Conservation (phyloP, 768 basidiomycete species). For the Lactarius akahatsu region DNA sequence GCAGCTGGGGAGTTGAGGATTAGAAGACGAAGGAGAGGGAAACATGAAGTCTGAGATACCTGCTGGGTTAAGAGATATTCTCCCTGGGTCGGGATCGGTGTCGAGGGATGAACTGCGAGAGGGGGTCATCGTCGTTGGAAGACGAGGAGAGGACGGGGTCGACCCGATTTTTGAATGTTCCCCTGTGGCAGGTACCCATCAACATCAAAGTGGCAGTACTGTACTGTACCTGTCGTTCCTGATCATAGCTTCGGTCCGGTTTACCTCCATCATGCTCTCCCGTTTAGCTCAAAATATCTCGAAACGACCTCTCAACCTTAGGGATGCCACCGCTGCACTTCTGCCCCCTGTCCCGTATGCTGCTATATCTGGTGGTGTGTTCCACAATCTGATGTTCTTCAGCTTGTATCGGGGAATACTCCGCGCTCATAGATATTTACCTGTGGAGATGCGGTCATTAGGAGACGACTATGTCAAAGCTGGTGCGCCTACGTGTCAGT, state of each 20-base stretch:
- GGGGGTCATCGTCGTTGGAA: background rate
- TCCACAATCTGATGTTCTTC: background rate
- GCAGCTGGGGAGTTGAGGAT: background rate
- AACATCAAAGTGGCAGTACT: background rate
- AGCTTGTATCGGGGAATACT: slow-evolving; percentile 48
- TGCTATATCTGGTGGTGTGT: background rate
- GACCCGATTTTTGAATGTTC: background rate
- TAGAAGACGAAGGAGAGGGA: background rate
- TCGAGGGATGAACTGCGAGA: background rate
- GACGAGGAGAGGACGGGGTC: background rate
- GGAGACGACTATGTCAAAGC: slow-evolving; percentile 50
- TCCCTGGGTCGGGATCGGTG: background rate
- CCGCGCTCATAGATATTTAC: slow-evolving; percentile 43
- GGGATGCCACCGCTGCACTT: slow-evolving; percentile 39
- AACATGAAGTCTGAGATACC: background rate
- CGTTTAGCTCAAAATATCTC: slow-evolving; percentile 34
- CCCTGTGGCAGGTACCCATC: too few species aligned
- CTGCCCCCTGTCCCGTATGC: slow-evolving; percentile 44
- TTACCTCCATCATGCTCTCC: background rate
- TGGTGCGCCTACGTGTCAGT: slow-evolving; percentile 27
- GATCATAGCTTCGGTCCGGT: too few species aligned
- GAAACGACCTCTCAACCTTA: slow-evolving; percentile 35
- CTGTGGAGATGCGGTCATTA: slow-evolving; percentile 46
- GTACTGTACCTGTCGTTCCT: background rate
- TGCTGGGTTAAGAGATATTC: background rate